A percentile compares a stretch with the other conserved stretches of the same genome.
Conservation (phyloP, 1,139 yeast species). For the Eremothecium cymbalariae region DNA sequence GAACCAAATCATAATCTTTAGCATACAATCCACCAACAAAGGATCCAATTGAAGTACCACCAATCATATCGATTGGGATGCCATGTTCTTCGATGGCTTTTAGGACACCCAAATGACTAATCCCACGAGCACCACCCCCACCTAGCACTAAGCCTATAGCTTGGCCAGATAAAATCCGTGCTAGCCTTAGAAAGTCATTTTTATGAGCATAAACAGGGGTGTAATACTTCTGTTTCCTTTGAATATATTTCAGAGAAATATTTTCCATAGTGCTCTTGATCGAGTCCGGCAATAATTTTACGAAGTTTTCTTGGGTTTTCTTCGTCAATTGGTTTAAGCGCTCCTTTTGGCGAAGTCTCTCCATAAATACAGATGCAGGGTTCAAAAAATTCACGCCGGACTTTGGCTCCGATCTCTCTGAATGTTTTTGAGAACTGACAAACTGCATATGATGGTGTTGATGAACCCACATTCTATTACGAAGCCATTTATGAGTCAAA, state of each 20-base stretch:
- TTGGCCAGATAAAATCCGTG: constrained; percentile 82
- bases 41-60: constrained; percentile 95
- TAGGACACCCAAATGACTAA: constrained; percentile 87
- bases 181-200: constrained; percentile 81
- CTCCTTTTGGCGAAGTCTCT: constrained; percentile 27
- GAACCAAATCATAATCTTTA: constrained; percentile 80
- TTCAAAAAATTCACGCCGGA: constrained; percentile 9
- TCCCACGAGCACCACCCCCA: constrained; percentile 97
- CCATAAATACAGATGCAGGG: constrained; percentile 22
- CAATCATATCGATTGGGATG: constrained; percentile 86
- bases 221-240: constrained; percentile 30
- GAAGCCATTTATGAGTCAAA: constrained; percentile 75
- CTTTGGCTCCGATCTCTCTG: constrained; percentile 9
- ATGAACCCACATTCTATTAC: constrained; percentile 80
- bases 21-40: constrained; percentile 95
- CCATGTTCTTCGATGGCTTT: constrained; percentile 89
- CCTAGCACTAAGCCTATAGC: constrained; percentile 93
- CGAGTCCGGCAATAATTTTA: constrained; percentile 28
- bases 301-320: constrained; percentile 28
- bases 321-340: constrained; percentile 19
- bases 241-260: constrained; percentile 27
- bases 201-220: constrained; percentile 56
- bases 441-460: constrained; percentile 83
- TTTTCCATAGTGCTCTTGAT: constrained; percentile 31
- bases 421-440: constrained; percentile 14